phyloP scores from a whole-genome alignment of 345 rosid species.

The Sisymbrium altissimum region DNA sequence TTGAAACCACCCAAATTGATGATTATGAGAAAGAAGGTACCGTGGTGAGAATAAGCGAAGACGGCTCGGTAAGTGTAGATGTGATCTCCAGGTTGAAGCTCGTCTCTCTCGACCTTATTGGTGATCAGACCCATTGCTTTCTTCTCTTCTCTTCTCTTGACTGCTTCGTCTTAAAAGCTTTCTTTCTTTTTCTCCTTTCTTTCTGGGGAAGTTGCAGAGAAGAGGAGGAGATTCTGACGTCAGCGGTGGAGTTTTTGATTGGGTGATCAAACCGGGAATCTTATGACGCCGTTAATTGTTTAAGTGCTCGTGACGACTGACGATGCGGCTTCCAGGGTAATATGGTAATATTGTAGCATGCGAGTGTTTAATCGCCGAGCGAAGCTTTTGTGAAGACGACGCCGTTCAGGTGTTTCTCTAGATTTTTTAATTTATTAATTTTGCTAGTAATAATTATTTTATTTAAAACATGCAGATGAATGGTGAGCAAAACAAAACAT shows the following conservation, averaged over 20 bases:
- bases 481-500: neutral
- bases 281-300: constrained; percentile 29
- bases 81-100: constrained; percentile 86
- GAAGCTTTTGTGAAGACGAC: neutral
- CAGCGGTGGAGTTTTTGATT: constrained; percentile 13
- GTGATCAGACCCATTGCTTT: constrained; percentile 72
- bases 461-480: neutral
- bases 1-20: too few relatives aligned
- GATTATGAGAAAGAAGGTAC: too few relatives aligned
- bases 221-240: constrained; percentile 22
- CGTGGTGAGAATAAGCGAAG: constrained; percentile 95
- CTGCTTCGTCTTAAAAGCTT: neutral
- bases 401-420: neutral
- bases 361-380: neutral
- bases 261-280: constrained; percentile 4
- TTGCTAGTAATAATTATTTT: neutral
- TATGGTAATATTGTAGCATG: neutral
- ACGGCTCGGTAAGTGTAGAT: constrained; percentile 93
- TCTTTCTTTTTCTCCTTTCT: neutral
- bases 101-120: constrained; percentile 68
- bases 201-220: neutral
- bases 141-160: neutral
- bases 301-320: constrained; percentile 4
- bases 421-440: neutral
- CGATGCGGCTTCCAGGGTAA: neutral